Percentiles rank a stretch among this genome's conserved stretches.
phyloP scores from a whole-genome alignment of 306 rosid genomes.

The Vigna hirtella region DNA sequence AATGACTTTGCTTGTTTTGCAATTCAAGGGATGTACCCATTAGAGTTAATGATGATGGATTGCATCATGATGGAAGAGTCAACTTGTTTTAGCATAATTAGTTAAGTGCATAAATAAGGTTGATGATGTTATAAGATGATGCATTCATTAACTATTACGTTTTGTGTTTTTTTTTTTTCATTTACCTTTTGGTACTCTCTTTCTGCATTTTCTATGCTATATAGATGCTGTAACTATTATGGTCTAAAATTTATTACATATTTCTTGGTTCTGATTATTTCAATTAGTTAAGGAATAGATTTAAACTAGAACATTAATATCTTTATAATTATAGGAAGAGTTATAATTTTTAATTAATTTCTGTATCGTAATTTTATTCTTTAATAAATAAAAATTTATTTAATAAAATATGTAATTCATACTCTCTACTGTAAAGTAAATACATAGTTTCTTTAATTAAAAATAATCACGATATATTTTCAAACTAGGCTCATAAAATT shows the following conservation, averaged over 20 bases:
- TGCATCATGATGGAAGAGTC: conserved; percentile 7
- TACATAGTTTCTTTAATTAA: too few species aligned
- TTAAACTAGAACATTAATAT: too few species aligned
- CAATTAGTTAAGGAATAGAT: too few species aligned
- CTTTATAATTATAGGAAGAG: too few species aligned
- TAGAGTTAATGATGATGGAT: conserved; percentile 7
- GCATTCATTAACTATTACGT: not conserved
- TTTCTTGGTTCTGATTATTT: too few species aligned
- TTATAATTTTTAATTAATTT: too few species aligned
- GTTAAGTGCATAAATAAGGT: not conserved
- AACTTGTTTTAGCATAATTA: conserved; percentile 27
- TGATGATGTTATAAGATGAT: conserved; percentile 2
- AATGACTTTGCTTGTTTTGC: conserved; percentile 26
- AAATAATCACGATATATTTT: too few species aligned
- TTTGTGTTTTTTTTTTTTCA: not conserved
- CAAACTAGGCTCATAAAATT: too few species aligned
- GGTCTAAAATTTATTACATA: not conserved
- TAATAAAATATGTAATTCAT: too few species aligned
- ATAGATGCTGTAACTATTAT: not conserved
- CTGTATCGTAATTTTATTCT: too few species aligned
- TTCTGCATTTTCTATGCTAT: not conserved
- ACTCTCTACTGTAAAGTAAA: too few species aligned
- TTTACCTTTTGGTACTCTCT: not conserved
- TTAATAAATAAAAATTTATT: too few species aligned
- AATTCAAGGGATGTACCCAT: not conserved